Base-by-base conservation (phyloP, 305 asterid species). In the Coffea humblotiana region DNA sequence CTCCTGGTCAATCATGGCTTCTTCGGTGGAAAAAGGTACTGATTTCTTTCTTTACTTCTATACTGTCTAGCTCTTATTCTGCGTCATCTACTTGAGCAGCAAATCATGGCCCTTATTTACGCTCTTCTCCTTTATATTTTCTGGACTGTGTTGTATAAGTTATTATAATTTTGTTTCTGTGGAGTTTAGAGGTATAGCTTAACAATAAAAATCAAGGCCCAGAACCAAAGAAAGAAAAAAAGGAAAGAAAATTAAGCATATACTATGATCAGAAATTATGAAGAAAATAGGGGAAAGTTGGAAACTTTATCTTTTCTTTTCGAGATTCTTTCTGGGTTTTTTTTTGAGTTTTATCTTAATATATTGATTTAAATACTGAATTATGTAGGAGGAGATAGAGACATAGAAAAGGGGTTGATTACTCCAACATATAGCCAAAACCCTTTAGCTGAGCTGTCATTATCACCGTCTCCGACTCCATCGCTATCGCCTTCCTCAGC, bases 401-500 rank as follows among this genome's bases (percentile, higher is more conserved):
- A 87, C 60, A 37, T 88, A 35, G 97, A 91, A 80, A 85, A 89
- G 83, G 95, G 86, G 27, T 35, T 72, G n/a, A 58, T 85, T 71
- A 71, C 84, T 81, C 92, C 90, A 49, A 79, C 78, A 9, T 74
- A 79, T 32, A 90, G 56, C 80, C 90, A 75, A 13, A 89, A 86
- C 79, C 88, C 90, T 73, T 75, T 86, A 65, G 83, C 83, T 27
- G 96, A 89, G 79, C 86, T 86, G 18, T 94, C 97, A 2, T 94
- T 93, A 3, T 79, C 95, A 1, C 97, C 96, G 3, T 92, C 95
- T 1, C 97, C 97, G 2, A 91, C 98, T 4, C 98, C 98, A 21
- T 90, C 95, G 1, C 97, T 95, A 1, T 94, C 98, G 2, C 98
- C 98, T 16, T 94, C 98, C 21, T 84, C 98, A 23, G 90, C 98